Conservation (phyloP, 1,139 yeast genomes). For the Candida sojae region DNA sequence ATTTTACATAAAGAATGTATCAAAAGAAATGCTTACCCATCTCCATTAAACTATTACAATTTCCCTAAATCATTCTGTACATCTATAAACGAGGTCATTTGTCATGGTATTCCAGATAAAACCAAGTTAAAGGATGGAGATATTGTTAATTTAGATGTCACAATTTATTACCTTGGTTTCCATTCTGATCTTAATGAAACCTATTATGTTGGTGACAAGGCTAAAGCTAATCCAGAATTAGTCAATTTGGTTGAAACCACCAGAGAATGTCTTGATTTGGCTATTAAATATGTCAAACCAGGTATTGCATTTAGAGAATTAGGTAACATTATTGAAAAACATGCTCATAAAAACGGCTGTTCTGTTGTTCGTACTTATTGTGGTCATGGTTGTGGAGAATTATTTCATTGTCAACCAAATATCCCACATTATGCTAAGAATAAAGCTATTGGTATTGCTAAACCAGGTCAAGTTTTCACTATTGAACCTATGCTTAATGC, state of each 20-base stretch:
- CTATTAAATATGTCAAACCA: slow-evolving; percentile 85
- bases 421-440: slow-evolving; percentile 94
- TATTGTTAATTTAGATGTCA: slow-evolving; percentile 86
- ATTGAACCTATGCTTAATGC: slow-evolving; percentile 96
- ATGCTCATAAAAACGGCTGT: slow-evolving; percentile 76
- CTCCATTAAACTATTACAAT: slow-evolving; percentile 92
- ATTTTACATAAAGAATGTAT: slow-evolving; percentile 86
- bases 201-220: slow-evolving; percentile 92
- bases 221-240: slow-evolving; percentile 68
- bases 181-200: slow-evolving; percentile 97
- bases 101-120: slow-evolving; percentile 97
- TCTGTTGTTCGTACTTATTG: slow-evolving; percentile 89
- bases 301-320: slow-evolving; percentile 85
- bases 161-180: slow-evolving; percentile 81
- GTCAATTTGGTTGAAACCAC: slow-evolving; percentile 93
- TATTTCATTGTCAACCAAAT: slow-evolving; percentile 92
- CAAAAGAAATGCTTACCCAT: slow-evolving; percentile 90
- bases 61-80: slow-evolving; percentile 94
- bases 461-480: slow-evolving; percentile 96
- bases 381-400: slow-evolving; percentile 90
- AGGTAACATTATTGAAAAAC: slow-evolving; percentile 87
- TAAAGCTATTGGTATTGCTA: slow-evolving; percentile 91
- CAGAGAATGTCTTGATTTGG: slow-evolving; percentile 82
- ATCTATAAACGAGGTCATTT: slow-evolving; percentile 89
- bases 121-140: slow-evolving; percentile 89